These are phyloP conservation scores for Erythrobasidium hasegawianum DNA, from an alignment of 1,284 basidiomycete genomes.

Conservation along the genomic window DNA sequence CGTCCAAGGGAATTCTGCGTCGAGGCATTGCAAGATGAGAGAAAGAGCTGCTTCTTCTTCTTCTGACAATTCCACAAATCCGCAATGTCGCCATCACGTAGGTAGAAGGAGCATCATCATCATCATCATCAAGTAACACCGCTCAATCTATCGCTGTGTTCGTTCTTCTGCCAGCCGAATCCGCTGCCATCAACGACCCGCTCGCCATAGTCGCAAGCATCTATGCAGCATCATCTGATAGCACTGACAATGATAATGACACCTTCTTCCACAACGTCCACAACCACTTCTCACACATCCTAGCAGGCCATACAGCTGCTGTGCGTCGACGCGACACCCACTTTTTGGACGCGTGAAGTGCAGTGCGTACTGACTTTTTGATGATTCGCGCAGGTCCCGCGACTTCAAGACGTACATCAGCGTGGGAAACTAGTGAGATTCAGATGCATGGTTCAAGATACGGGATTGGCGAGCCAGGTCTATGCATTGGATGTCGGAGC, in stretches of 20 bases:
- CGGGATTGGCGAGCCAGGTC: constrained; percentile 48
- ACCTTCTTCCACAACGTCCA: constrained; percentile 15
- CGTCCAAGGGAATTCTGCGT: no score
- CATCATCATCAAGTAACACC: no score
- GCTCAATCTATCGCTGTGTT: no score
- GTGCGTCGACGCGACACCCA: constrained; percentile 1
- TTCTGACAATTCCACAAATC: no score
- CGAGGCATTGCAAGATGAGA: no score
- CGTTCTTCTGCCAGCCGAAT: constrained; percentile 11
- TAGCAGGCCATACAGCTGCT: constrained; percentile 13
- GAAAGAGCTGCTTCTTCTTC: no score
- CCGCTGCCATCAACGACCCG: constrained; percentile 21
- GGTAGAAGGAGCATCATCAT: no score
- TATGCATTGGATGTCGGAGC: constrained; percentile 38
- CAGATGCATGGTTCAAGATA: constrained; percentile 50
- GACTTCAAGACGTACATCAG: constrained; percentile 12
- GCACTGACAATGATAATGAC: constrained; percentile 1
- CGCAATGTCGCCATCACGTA: no score
- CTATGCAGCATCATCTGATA: no score
- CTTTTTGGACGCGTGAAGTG: not conserved
- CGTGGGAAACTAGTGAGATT: constrained; percentile 45
- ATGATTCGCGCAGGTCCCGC: constrained; percentile 21
- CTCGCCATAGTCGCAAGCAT: constrained; percentile 18
- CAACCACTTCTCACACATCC: constrained; percentile 12
- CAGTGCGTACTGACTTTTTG: not conserved